Evolutionary conservation across 202 grass and related monocot species (phyloP).

Genomic region (Saccharum hybrid): DNA sequence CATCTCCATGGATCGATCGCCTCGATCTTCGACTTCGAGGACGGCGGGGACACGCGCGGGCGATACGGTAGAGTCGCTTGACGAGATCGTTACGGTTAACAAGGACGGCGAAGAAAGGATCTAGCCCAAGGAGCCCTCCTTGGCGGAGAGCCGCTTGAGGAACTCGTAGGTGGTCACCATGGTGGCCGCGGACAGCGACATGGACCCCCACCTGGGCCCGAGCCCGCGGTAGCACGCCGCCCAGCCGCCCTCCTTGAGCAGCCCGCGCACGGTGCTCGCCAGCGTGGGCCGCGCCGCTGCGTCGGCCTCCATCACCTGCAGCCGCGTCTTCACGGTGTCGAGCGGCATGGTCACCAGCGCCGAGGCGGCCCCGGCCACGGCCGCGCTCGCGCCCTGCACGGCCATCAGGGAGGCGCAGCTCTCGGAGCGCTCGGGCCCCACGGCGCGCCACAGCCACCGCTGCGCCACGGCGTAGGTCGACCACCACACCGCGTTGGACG

Average conservation of each 20-base stretch:
- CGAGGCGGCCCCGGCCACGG: constrained; percentile 64
- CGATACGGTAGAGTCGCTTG: constrained; percentile 4
- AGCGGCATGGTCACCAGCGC: constrained; percentile 94
- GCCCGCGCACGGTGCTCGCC: constrained; percentile 58
- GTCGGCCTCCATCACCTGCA: constrained; percentile 78
- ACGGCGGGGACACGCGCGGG: background rate
- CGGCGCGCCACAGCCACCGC: constrained; percentile 62
- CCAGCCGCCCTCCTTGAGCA: constrained; percentile 83
- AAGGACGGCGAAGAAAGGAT: background rate
- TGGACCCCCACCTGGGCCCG: constrained; percentile 89
- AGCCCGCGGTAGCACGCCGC: constrained; percentile 85
- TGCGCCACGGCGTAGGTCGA: constrained; percentile 80
- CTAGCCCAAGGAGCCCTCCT: constrained; percentile 62
- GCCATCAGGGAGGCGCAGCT: constrained; percentile 57
- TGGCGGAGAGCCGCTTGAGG: constrained; percentile 82
- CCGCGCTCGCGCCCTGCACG: constrained; percentile 85
- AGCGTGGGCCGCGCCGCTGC: constrained; percentile 47
- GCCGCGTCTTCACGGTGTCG: constrained; percentile 92
- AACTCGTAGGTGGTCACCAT: constrained; percentile 99
- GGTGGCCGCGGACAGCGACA: constrained; percentile 85
- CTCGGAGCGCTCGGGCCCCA: constrained; percentile 49
- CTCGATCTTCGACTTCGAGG: background rate
- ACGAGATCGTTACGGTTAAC: constrained; percentile 13
- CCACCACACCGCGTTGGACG: constrained; percentile 97
- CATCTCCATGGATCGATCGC: constrained; percentile 15